These are phyloP conservation scores for Pachyrhizus erosus DNA, from an alignment of 306 rosid species.

Conservation along the genomic window DNA sequence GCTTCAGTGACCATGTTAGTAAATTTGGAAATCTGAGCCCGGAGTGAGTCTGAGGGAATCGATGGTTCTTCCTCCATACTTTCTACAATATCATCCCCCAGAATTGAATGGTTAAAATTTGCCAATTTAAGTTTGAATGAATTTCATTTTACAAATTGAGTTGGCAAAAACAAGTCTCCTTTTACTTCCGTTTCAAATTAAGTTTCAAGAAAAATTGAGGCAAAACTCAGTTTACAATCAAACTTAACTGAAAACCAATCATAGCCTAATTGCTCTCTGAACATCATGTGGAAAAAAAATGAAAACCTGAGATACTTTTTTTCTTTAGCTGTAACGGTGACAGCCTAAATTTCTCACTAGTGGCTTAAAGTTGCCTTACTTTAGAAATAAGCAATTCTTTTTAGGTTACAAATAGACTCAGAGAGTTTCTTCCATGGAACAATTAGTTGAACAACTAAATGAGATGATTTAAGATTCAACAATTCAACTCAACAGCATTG, in stretches of 20 bases:
- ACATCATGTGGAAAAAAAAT: neutral
- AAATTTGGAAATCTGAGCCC: constrained; percentile 54
- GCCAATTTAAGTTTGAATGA: neutral
- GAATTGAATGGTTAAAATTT: neutral
- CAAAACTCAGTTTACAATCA: neutral
- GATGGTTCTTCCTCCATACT: constrained; percentile 57
- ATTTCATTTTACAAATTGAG: neutral
- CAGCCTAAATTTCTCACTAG: neutral
- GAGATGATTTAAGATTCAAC: constrained; percentile 11
- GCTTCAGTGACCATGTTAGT: constrained; percentile 47
- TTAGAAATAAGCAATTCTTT: neutral
- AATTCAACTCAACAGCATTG: constrained; percentile 5
- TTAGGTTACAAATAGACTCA: neutral
- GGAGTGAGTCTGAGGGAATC: constrained; percentile 48
- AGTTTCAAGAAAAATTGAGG: neutral
- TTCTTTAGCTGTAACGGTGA: neutral
- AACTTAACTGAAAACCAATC: neutral
- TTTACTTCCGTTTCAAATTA: neutral
- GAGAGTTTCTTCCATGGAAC: constrained; percentile 6
- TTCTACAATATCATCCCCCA: constrained; percentile 32
- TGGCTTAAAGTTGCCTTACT: neutral
- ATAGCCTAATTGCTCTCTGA: neutral
- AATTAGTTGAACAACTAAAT: constrained; percentile 9
- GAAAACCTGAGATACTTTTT: neutral
- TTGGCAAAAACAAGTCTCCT: neutral